A percentile compares a stretch with the other conserved stretches of the same genome.
These are phyloP conservation scores for Verbascum thapsus DNA, from an alignment of 257 asterid genomes.

Conservation along the genomic window DNA sequence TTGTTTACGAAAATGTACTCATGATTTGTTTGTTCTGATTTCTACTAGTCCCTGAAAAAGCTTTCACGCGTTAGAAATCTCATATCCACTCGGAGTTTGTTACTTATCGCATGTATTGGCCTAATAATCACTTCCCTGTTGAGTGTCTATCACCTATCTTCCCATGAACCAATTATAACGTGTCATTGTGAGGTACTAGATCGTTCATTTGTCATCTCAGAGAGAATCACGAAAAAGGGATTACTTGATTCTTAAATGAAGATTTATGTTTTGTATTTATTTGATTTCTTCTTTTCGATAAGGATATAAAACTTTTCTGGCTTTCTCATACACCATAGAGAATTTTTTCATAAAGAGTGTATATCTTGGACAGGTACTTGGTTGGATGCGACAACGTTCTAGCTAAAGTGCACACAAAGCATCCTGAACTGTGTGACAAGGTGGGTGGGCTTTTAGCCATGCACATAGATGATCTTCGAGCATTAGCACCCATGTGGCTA, in stretches of 20 bases:
- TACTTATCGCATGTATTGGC: neutral
- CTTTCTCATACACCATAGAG: neutral
- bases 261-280: neutral
- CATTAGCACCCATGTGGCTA: slow-evolving; percentile 90
- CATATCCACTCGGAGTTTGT: neutral
- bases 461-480: slow-evolving; percentile 96
- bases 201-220: too few species aligned
- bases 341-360: slow-evolving; percentile 6
- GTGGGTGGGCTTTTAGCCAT: slow-evolving; percentile 96
- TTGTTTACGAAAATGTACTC: neutral
- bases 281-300: neutral
- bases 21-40: neutral
- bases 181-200: too few species aligned
- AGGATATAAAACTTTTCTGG: slow-evolving; percentile 2
- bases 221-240: neutral
- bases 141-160: neutral
- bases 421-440: slow-evolving; percentile 90
- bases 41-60: neutral
- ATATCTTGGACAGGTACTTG: slow-evolving; percentile 65
- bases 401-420: slow-evolving; percentile 86
- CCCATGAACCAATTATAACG: neutral
- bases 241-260: neutral
- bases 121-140: neutral
- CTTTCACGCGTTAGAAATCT: neutral
- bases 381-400: slow-evolving; percentile 87